Evolutionary conservation across 352 stramenopile genomes (phyloP).

Genomic region (Phytophthora colocasiae): DNA sequence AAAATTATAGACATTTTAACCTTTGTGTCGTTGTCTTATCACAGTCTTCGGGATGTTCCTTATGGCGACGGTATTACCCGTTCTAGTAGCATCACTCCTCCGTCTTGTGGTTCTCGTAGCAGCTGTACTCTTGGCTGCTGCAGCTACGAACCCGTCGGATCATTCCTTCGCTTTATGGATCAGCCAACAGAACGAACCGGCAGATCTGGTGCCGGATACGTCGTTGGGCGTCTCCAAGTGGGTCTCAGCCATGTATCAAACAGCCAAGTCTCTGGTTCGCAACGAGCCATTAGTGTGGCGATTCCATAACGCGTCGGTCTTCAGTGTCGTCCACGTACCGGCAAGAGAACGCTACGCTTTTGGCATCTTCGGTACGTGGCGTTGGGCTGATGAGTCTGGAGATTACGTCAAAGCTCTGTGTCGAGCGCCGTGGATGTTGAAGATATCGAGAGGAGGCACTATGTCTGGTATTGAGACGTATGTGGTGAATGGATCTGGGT

Average conservation of each 20-base stretch:
- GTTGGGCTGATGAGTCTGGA: constrained; percentile 67
- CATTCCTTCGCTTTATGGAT: constrained; percentile 78
- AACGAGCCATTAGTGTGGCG: constrained; percentile 74
- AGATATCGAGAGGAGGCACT: constrained; percentile 55
- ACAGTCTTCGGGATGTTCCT: constrained; percentile 80
- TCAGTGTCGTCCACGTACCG: constrained; percentile 73
- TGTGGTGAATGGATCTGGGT: constrained; percentile 24
- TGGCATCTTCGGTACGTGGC: constrained; percentile 71
- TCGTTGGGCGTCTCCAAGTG: constrained; percentile 66
- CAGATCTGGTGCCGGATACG: constrained; percentile 45
- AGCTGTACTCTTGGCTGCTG: constrained; percentile 36
- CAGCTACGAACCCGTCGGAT: constrained; percentile 71
- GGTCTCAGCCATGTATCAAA: constrained; percentile 77
- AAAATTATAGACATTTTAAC: constrained; percentile 13
- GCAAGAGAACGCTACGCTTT: constrained; percentile 71
- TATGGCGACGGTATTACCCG: constrained; percentile 64
- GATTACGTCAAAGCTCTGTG: constrained; percentile 54
- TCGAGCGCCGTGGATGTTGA: constrained; percentile 53
- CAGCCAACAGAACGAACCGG: constrained; percentile 55
- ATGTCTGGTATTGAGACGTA: constrained; percentile 68
- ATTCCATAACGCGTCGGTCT: constrained; percentile 64
- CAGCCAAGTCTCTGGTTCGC: constrained; percentile 65
- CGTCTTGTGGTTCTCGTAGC: constrained; percentile 47
- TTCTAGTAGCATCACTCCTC: constrained; percentile 53
- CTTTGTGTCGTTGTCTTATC: neutral